A percentile compares a stretch with the other conserved stretches of the same genome.
phyloP scores from a whole-genome alignment of 2,329 filamentous ascomycete genomes.

The Venturia oleaginea region DNA sequence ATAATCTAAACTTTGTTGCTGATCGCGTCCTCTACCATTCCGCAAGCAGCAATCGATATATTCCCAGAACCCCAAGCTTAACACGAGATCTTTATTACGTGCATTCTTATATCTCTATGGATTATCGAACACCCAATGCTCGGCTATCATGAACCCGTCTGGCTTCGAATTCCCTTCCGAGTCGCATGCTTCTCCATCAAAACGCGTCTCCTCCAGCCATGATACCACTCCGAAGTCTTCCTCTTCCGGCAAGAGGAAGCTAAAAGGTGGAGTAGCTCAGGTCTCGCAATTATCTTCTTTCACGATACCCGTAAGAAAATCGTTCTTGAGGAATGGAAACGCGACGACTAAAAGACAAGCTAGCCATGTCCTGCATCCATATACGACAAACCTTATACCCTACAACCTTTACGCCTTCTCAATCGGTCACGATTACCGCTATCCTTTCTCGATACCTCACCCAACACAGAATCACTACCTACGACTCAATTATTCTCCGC shows the following conservation, averaged over 20 bases:
- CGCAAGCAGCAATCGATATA: not conserved
- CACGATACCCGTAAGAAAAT: constrained; percentile 1
- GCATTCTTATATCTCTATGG: constrained; percentile 7
- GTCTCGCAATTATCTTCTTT: not conserved
- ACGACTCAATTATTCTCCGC: constrained; percentile 27
- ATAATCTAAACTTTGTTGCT: not conserved
- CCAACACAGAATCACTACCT: constrained; percentile 19
- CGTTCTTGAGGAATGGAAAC: not conserved
- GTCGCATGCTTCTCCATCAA: not conserved
- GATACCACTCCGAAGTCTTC: not conserved
- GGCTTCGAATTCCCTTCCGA: not conserved
- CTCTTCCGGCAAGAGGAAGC: not conserved
- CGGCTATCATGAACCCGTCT: not conserved
- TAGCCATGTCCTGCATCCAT: constrained; percentile 24
- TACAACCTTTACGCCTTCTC: constrained; percentile 28
- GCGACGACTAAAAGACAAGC: not conserved
- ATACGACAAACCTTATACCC: constrained; percentile 22
- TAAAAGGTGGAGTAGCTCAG: not conserved
- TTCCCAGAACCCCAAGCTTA: not conserved
- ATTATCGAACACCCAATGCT: constrained; percentile 1
- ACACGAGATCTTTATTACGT: not conserved
- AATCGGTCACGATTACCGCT: constrained; percentile 29
- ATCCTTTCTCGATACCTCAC: constrained; percentile 27
- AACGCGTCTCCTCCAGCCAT: not conserved
- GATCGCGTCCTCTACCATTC: not conserved